phyloP scores from a whole-genome alignment of 2,329 filamentous ascomycete species.

The Leptodontidium sp. region DNA sequence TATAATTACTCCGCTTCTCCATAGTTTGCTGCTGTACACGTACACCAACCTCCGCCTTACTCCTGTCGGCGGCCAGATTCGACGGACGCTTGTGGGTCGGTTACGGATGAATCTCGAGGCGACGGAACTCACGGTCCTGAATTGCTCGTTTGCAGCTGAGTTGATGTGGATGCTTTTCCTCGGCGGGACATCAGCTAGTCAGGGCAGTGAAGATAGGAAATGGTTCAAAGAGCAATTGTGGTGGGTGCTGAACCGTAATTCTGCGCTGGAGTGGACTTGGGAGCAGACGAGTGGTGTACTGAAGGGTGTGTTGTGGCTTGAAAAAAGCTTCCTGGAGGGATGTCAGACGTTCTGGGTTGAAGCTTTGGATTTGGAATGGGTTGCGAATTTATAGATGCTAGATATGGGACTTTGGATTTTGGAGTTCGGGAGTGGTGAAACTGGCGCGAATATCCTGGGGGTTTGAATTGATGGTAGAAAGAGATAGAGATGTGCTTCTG shows the following conservation, averaged over 20 bases:
- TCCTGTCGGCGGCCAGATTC: slow-evolving; percentile 4
- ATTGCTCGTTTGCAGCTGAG: slow-evolving; percentile 14
- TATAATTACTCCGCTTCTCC: background rate
- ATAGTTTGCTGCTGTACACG: slow-evolving; percentile 2
- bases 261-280: slow-evolving; percentile 6
- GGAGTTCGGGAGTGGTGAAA: no score
- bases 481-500: background rate
- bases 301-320: slow-evolving; percentile 3
- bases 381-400: background rate
- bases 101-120: background rate
- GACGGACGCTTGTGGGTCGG: background rate
- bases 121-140: slow-evolving; percentile 5
- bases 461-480: background rate
- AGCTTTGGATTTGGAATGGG: slow-evolving; percentile 14
- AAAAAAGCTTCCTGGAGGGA: background rate
- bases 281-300: background rate
- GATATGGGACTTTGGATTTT: background rate
- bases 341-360: slow-evolving; percentile 2
- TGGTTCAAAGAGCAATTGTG: slow-evolving; percentile 16
- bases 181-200: background rate
- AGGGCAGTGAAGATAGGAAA: background rate
- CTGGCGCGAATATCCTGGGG: background rate
- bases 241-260: slow-evolving; percentile 1
- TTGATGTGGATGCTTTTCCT: slow-evolving; percentile 17
- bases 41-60: slow-evolving; percentile 12